Percentiles rank a stretch among this genome's conserved stretches.
phyloP scores from a whole-genome alignment of 2,329 filamentous ascomycete genomes.

The Chalaropsis ovoidea region DNA sequence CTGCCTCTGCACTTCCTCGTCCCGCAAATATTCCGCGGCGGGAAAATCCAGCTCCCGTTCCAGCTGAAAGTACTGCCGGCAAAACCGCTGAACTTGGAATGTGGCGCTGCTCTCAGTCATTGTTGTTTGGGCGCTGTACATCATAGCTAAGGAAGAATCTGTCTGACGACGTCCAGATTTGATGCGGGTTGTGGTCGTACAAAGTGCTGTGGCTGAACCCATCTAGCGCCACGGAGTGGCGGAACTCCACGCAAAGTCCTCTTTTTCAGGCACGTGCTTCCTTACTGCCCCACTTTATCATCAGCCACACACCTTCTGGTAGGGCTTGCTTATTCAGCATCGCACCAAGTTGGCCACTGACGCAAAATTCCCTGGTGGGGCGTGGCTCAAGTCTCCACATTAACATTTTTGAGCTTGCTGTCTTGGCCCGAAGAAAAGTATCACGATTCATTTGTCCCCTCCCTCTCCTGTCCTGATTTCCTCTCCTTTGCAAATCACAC shows the following conservation, averaged over 20 bases:
- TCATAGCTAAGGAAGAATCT: background rate
- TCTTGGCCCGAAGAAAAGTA: constrained; percentile 19
- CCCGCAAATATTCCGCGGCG: constrained; percentile 45
- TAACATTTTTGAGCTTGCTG: constrained; percentile 10
- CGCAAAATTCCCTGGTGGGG: constrained; percentile 16
- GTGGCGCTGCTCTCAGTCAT: constrained; percentile 1
- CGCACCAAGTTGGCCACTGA: background rate
- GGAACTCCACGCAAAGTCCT: background rate
- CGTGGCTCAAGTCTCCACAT: constrained; percentile 3
- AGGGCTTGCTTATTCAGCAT: constrained; percentile 14
- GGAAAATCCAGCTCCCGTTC: constrained; percentile 58
- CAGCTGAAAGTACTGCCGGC: constrained; percentile 70
- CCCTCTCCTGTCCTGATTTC: constrained; percentile 13
- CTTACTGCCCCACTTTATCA: background rate
- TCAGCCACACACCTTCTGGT: background rate
- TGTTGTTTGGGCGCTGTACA: background rate
- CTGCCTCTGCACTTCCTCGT: constrained; percentile 48
- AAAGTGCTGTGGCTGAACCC: background rate
- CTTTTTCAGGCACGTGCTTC: background rate
- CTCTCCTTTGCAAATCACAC: constrained; percentile 21
- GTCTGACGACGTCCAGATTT: background rate
- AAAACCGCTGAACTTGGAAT: constrained; percentile 41
- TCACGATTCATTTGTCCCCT: constrained; percentile 15
- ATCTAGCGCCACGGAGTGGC: background rate
- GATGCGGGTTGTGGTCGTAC: background rate